phyloP scores from a whole-genome alignment of 139 green algal genomes.

The Chlorella sp. region DNA sequence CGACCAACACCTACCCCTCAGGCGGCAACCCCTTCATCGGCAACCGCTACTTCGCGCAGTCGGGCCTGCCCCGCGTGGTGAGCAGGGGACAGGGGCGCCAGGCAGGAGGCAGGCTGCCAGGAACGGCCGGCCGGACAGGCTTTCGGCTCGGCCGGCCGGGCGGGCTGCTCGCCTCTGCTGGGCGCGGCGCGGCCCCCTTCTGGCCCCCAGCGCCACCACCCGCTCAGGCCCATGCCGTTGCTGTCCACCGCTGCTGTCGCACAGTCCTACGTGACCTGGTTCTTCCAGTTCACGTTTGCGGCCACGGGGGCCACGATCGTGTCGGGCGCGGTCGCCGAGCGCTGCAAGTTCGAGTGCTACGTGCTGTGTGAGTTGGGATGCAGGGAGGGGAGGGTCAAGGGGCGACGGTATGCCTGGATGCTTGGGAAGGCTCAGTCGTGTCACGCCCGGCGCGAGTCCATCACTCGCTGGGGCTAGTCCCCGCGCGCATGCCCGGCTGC shows the following conservation, averaged over 20 bases:
- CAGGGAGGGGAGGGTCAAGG: no score
- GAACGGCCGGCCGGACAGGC: no score
- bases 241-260: constrained; percentile 55
- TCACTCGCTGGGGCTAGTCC: background rate
- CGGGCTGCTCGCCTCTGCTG: no score
- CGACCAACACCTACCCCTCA: no score
- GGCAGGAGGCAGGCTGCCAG: no score
- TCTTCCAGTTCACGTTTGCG: constrained; percentile 45
- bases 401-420: no score
- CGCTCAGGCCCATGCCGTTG: constrained; percentile 62
- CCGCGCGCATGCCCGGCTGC: no score
- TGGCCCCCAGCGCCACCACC: constrained; percentile 65
- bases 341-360: constrained; percentile 42
- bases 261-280: constrained; percentile 55
- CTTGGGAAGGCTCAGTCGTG: no score
- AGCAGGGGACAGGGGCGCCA: no score
- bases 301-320: constrained; percentile 53
- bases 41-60: constrained; percentile 39
- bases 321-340: constrained; percentile 41
- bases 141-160: no score
- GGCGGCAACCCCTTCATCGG: constrained; percentile 38
- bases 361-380: no score
- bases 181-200: no score
- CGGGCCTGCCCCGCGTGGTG: constrained; percentile 12
- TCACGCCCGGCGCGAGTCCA: background rate